A percentile compares a stretch with the other conserved stretches of the same genome.
phyloP scores from a whole-genome alignment of 2,329 filamentous ascomycete genomes.

The Epichloe glyceriae region DNA sequence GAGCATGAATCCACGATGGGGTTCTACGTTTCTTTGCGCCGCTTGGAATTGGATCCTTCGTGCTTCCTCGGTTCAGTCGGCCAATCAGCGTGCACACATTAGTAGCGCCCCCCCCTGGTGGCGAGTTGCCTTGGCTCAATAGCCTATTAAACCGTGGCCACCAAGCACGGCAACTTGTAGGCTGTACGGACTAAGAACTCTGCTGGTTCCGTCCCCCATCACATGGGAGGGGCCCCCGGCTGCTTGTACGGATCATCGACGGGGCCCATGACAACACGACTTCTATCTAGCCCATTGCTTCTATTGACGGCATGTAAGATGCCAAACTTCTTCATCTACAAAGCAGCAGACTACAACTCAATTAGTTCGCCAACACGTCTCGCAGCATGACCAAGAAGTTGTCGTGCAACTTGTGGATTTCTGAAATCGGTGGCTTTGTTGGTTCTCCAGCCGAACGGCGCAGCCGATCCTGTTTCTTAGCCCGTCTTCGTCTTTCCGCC shows the following conservation, averaged over 20 bases:
- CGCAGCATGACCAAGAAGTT: conserved; percentile 74
- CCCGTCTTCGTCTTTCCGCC: conserved; percentile 66
- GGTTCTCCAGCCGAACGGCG: conserved; percentile 74
- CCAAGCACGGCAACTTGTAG: background rate
- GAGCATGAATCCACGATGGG: conserved; percentile 7
- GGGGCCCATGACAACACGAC: background rate
- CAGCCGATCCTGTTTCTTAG: conserved; percentile 67
- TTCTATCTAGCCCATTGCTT: background rate
- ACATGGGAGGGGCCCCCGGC: background rate
- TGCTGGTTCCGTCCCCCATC: background rate
- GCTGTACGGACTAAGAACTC: background rate
- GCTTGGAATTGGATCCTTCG: conserved; percentile 7
- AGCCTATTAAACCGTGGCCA: conserved; percentile 4
- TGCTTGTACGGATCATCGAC: background rate
- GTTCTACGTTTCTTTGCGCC: conserved; percentile 14
- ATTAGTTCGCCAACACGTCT: conserved; percentile 55
- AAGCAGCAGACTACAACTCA: conserved; percentile 25
- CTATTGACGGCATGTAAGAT: background rate
- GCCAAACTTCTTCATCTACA: background rate
- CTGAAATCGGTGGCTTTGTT: conserved; percentile 61
- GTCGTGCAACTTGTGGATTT: conserved; percentile 68
- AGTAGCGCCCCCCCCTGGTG: conserved; percentile 3
- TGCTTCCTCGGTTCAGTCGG: conserved; percentile 21
- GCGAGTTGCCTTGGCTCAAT: background rate
- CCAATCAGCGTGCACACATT: conserved; percentile 19